Base-by-base conservation (phyloP, 352 stramenopile species). In the Globisporangium radiosum region DNA sequence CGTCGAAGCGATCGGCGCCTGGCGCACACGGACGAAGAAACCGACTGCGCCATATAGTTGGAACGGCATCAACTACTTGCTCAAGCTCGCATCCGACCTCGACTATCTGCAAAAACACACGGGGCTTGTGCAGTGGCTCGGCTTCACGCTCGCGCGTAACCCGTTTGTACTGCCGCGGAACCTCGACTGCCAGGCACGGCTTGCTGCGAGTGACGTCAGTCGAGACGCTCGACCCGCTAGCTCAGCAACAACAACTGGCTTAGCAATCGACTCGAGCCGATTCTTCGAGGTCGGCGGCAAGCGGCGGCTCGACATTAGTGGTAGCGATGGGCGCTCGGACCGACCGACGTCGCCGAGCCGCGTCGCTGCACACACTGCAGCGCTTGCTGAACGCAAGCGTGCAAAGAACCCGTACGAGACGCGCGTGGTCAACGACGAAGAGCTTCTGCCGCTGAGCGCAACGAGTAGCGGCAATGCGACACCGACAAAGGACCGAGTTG, bases 21-120 rank as follows among this genome's bases (percentile, higher is more conserved):
- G 90, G 88, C 79, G 88, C 39, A 69, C 59, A 50, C 78, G 78
- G 57, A 36, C 45, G 10, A 68, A 75, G 42, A 65, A 66, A 13
- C 45, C 47, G 3, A 13, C 53, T 7, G 66, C 71, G 10, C 66
- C 63, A 13, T 97, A 94, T 62, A 78, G 74, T 45, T 98, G 90
- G 92, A 96, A 97, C 60, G 83, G 80, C 3, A 60, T 95, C 54
- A 97, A 98, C 63, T 98, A 98, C 47, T 70, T 98, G 1, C 69
- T 97, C 10, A 97, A 96, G 51, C 64, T 98, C 8, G 75, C 86
- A 3, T 94, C 81, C 0, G 92, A 98, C 59, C 63, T 97, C 19
- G 87, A 97, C 53, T 97, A 97, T 52, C 54, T 98, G 7, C 68
- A 88, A n/a, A 81, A 90, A 45, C 81, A 90, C 69, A 59, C 71